Conservation (phyloP, 106 monocot species). For the Agapanthus africanus region DNA sequence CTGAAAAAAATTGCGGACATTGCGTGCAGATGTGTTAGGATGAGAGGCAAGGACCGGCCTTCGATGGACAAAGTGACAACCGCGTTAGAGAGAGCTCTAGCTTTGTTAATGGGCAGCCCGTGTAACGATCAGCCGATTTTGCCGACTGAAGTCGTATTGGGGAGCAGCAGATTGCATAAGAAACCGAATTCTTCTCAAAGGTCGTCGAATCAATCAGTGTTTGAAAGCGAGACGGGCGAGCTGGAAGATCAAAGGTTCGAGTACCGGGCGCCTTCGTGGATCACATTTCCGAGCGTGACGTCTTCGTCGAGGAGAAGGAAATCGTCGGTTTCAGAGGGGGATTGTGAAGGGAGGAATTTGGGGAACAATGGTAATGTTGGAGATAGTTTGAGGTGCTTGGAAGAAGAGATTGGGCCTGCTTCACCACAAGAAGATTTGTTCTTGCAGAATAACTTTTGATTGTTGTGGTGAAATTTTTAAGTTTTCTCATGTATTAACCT, state of each 20-base stretch:
- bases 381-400: constrained; percentile 59
- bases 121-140: constrained; percentile 81
- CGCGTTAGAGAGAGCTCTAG: constrained; percentile 69
- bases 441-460: constrained; percentile 93
- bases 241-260: constrained; percentile 63
- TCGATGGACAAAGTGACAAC: constrained; percentile 99
- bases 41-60: constrained; percentile 91
- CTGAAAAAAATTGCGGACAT: constrained; percentile 61
- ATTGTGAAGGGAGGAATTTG: constrained; percentile 50
- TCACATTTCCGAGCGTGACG: constrained; percentile 90
- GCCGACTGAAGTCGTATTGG: constrained; percentile 90
- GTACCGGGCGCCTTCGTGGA: constrained; percentile 96
- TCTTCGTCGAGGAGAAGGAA: constrained; percentile 93
- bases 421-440: constrained; percentile 82
- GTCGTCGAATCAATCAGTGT: constrained; percentile 58
- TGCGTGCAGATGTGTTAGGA: constrained; percentile 86
- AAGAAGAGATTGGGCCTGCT: constrained; percentile 95
- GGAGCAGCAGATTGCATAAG: constrained; percentile 87
- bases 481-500: too few species aligned
- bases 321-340: constrained; percentile 68
- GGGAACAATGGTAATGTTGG: constrained; percentile 16
- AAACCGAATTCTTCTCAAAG: constrained; percentile 72
- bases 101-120: constrained; percentile 84
- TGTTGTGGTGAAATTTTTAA: too few species aligned
- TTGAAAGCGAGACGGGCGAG: constrained; percentile 54